These are phyloP conservation scores for Globisporangium mamillatum DNA, from an alignment of 352 stramenopile genomes.

Conservation along the genomic window DNA sequence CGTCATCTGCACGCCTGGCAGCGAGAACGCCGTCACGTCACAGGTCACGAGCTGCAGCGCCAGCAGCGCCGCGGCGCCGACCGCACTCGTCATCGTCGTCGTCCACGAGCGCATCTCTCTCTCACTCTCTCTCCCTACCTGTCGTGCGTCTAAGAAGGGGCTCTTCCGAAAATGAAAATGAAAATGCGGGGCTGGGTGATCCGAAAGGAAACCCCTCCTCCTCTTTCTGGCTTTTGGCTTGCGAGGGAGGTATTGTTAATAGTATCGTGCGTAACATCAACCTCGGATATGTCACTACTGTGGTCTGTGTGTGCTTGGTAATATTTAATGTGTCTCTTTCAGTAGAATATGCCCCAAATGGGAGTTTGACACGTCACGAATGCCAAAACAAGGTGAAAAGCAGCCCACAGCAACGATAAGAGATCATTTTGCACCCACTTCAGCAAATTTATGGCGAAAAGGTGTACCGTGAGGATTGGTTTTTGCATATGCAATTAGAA, in stretches of 20 bases:
- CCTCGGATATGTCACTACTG: neutral
- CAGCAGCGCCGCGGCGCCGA: neutral
- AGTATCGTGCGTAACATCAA: neutral
- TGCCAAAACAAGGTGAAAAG: constrained; percentile 2
- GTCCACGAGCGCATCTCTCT: constrained; percentile 7
- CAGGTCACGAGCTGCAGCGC: neutral
- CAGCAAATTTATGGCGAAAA: neutral
- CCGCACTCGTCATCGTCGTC: neutral
- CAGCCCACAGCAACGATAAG: neutral
- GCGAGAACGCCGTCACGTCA: constrained; percentile 41
- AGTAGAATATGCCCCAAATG: neutral
- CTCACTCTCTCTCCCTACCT: neutral
- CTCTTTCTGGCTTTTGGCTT: neutral
- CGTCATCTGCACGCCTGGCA: constrained; percentile 87
- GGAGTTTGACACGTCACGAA: neutral
- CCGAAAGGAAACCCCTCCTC: neutral
- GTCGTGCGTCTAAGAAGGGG: neutral
- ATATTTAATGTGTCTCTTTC: neutral
- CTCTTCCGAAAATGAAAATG: neutral
- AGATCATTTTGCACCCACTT: constrained; percentile 8
- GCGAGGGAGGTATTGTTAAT: neutral
- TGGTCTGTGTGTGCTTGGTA: neutral
- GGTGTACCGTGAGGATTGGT: neutral
- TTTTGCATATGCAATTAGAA: constrained; percentile 4
- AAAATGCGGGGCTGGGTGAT: neutral